phyloP scores from a whole-genome alignment of 345 rosid genomes.

The Eucalyptus sideroxylon region DNA sequence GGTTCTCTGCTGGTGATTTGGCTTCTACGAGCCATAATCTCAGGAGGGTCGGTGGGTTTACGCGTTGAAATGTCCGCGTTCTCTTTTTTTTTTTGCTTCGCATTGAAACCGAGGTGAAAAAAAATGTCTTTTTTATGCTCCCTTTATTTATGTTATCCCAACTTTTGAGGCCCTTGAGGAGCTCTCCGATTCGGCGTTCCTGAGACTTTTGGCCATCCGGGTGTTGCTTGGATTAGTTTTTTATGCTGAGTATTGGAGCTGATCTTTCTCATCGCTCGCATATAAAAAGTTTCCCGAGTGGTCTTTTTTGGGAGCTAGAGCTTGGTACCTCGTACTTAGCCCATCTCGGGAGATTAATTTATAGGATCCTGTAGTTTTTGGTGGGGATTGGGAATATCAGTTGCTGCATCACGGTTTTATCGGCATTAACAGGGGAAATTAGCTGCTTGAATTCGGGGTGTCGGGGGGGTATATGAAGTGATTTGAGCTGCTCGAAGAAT shows the following conservation, averaged over 20 bases:
- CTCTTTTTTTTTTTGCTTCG: slow-evolving; percentile 9
- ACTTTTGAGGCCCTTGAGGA: slow-evolving; percentile 4
- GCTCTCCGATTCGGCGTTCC: slow-evolving; percentile 14
- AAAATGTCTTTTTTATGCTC: neutral
- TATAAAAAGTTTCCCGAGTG: slow-evolving; percentile 1
- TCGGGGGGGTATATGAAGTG: neutral
- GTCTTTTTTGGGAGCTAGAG: neutral
- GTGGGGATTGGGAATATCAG: neutral
- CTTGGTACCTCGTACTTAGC: slow-evolving; percentile 34
- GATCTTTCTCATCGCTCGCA: slow-evolving; percentile 6
- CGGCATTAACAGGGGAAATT: neutral
- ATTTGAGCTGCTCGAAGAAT: neutral
- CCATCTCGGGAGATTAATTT: neutral
- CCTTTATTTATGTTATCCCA: neutral
- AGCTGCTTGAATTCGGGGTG: neutral
- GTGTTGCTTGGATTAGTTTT: slow-evolving; percentile 5
- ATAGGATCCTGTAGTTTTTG: neutral
- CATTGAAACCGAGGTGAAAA: slow-evolving; percentile 45
- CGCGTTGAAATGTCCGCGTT: slow-evolving; percentile 10
- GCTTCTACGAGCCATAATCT: slow-evolving; percentile 15
- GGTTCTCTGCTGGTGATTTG: neutral
- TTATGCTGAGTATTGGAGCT: slow-evolving; percentile 1
- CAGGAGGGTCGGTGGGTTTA: slow-evolving; percentile 42
- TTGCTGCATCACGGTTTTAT: neutral
- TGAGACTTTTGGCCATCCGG: slow-evolving; percentile 6